phyloP scores from a whole-genome alignment of 2,329 filamentous ascomycete species.

The Amylocarpus encephaloides region DNA sequence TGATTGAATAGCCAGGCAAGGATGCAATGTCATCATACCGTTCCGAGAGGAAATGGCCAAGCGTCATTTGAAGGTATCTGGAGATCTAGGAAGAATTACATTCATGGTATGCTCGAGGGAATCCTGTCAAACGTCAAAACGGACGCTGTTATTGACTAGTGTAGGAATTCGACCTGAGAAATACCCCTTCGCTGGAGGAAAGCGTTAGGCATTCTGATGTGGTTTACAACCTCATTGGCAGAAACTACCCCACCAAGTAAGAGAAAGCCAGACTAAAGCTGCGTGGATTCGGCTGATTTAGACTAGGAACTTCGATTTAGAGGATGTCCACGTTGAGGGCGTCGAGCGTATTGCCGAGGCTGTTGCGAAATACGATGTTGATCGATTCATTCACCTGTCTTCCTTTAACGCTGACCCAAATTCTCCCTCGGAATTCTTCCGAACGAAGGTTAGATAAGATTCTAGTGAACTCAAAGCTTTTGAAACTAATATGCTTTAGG shows the following conservation, averaged over 20 bases:
- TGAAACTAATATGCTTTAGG: slow-evolving; percentile 39
- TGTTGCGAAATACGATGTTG: slow-evolving; percentile 94
- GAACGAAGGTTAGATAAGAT: slow-evolving; percentile 63
- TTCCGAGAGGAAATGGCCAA: slow-evolving; percentile 98
- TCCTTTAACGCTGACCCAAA: slow-evolving; percentile 81
- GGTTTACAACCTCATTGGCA: slow-evolving; percentile 92
- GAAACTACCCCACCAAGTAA: slow-evolving; percentile 93
- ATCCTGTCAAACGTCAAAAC: too few species aligned
- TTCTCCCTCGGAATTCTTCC: slow-evolving; percentile 82
- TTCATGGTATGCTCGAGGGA: slow-evolving; percentile 57
- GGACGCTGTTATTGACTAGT: slow-evolving; percentile 5
- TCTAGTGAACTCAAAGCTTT: slow-evolving; percentile 3
- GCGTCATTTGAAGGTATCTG: slow-evolving; percentile 91
- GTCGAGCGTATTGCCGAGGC: slow-evolving; percentile 88
- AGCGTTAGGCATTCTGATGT: slow-evolving; percentile 95
- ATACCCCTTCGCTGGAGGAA: slow-evolving; percentile 93
- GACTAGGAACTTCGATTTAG: slow-evolving; percentile 79
- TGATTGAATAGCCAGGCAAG: slow-evolving; percentile 64
- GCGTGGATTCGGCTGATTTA: background rate
- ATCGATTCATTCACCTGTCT: slow-evolving; percentile 94
- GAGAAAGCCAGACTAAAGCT: slow-evolving; percentile 23
- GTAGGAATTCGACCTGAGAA: slow-evolving; percentile 89
- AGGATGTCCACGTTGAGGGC: slow-evolving; percentile 90
- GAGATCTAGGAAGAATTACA: slow-evolving; percentile 81
- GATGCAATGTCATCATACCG: slow-evolving; percentile 89